A percentile compares a stretch with the other conserved stretches of the same genome.
phyloP scores from a whole-genome alignment of 495 filamentous ascomycete species.

The Tuber microsphaerosporum region DNA sequence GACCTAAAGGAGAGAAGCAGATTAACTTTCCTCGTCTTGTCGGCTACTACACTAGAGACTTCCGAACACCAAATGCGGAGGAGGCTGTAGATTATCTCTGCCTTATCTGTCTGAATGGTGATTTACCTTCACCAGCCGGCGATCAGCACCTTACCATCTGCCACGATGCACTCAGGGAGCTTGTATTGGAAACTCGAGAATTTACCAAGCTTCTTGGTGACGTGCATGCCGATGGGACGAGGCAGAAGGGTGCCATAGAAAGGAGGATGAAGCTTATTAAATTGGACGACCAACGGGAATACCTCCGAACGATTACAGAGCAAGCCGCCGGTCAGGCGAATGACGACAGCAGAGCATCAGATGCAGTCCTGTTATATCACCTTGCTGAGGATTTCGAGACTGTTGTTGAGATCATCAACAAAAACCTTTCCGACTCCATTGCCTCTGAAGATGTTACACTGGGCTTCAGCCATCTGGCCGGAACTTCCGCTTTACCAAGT shows the following conservation, averaged over 20 bases:
- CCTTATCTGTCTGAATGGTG: slow-evolving; percentile 85
- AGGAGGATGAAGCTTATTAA: slow-evolving; percentile 78
- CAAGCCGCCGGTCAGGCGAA: slow-evolving; percentile 87
- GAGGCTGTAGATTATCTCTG: slow-evolving; percentile 89
- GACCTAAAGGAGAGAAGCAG: slow-evolving; percentile 70
- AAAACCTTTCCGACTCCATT: slow-evolving; percentile 80
- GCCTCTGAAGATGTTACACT: slow-evolving; percentile 29
- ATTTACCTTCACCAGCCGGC: slow-evolving; percentile 65
- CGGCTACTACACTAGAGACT: slow-evolving; percentile 90
- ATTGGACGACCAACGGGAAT: slow-evolving; percentile 68
- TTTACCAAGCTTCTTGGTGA: slow-evolving; percentile 92
- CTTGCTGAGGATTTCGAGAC: slow-evolving; percentile 89
- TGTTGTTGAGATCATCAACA: slow-evolving; percentile 80
- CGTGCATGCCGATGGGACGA: slow-evolving; percentile 69
- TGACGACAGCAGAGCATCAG: slow-evolving; percentile 82
- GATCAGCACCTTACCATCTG: slow-evolving; percentile 73
- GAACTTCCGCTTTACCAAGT: slow-evolving; percentile 4
- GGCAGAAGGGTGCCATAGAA: slow-evolving; percentile 80
- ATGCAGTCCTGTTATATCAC: slow-evolving; percentile 90
- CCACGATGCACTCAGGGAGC: slow-evolving; percentile 88
- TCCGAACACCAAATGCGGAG: slow-evolving; percentile 77
- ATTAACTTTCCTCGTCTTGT: slow-evolving; percentile 91
- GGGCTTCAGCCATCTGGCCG: background rate
- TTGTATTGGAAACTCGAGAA: slow-evolving; percentile 87
- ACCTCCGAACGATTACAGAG: slow-evolving; percentile 75